phyloP scores from a whole-genome alignment of 441 rosid genomes.

The Erodium moschatum region DNA sequence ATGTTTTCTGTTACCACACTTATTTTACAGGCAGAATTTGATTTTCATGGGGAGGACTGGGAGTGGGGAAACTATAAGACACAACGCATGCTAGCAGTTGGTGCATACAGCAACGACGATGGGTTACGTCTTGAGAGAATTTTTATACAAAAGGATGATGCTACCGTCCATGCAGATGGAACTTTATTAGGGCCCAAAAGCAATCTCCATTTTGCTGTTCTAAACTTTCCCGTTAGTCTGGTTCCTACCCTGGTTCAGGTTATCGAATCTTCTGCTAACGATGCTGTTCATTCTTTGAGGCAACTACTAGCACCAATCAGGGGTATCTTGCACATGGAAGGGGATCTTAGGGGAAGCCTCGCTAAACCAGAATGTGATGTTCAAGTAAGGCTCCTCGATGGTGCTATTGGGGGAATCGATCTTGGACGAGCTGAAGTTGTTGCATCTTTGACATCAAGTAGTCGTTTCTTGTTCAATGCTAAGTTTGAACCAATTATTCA shows the following conservation, averaged over 20 bases:
- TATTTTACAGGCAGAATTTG: constrained; percentile 79
- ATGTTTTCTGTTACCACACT: constrained; percentile 7
- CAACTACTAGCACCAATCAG: constrained; percentile 81
- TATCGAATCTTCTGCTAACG: constrained; percentile 85
- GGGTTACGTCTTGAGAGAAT: constrained; percentile 91
- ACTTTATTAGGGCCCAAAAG: constrained; percentile 85
- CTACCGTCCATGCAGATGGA: constrained; percentile 97
- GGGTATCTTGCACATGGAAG: constrained; percentile 97
- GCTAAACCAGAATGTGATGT: constrained; percentile 98
- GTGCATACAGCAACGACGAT: constrained; percentile 91
- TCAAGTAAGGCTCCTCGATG: constrained; percentile 92
- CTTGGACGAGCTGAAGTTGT: constrained; percentile 96
- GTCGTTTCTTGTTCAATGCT: constrained; percentile 93
- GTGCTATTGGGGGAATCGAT: constrained; percentile 92
- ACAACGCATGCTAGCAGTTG: constrained; percentile 82
- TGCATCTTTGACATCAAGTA: constrained; percentile 82
- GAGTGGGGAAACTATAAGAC: constrained; percentile 96
- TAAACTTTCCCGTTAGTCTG: constrained; percentile 88
- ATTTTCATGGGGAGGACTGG: constrained; percentile 96
- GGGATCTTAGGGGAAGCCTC: constrained; percentile 94
- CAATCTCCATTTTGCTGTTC: constrained; percentile 96
- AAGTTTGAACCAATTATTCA: constrained; percentile 83
- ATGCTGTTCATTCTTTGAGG: constrained; percentile 72
- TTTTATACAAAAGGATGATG: constrained; percentile 92
- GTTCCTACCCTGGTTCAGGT: constrained; percentile 90